Percentiles rank a stretch among this genome's conserved stretches.
These are phyloP conservation scores for Aspergillus fructus DNA, from an alignment of 2,329 filamentous ascomycete species.

Conservation along the genomic window DNA sequence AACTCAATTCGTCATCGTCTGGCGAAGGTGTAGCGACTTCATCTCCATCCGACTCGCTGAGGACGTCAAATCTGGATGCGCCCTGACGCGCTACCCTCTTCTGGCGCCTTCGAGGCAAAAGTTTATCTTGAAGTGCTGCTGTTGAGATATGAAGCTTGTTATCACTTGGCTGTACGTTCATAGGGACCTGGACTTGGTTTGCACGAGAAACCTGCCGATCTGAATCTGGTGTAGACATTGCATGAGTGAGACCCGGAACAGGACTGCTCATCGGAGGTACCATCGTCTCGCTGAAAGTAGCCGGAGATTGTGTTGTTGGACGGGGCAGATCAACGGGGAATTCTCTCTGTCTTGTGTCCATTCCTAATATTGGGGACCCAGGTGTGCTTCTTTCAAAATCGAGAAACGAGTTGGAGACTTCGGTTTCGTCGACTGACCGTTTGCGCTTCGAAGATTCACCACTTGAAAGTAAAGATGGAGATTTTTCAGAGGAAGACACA, in stretches of 20 bases:
- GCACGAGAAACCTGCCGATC: constrained; percentile 1
- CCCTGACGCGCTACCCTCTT: constrained; percentile 21
- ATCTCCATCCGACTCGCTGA: constrained; percentile 29
- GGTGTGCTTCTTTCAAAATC: constrained; percentile 21
- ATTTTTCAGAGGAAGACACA: constrained; percentile 24
- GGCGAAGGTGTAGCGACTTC: constrained; percentile 21
- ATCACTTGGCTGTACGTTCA: constrained; percentile 6
- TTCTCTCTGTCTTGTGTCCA: constrained; percentile 2
- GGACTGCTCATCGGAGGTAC: constrained; percentile 38
- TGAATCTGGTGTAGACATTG: constrained; percentile 5
- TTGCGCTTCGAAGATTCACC: constrained; percentile 40
- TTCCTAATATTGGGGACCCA: constrained; percentile 15
- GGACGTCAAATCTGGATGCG: constrained; percentile 20
- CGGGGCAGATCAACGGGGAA: constrained; percentile 12
- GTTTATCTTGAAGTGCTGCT: constrained; percentile 34
- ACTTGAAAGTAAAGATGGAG: constrained; percentile 25
- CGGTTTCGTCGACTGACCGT: constrained; percentile 25
- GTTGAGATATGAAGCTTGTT: constrained; percentile 30
- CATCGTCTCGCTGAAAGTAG: constrained; percentile 36
- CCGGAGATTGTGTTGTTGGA: constrained; percentile 15
- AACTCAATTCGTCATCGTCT: constrained; percentile 40
- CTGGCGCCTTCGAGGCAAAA: constrained; percentile 36
- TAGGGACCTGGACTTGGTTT: not conserved
- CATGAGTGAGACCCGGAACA: constrained; percentile 19
- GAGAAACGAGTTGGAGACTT: constrained; percentile 29